These are phyloP conservation scores for Arxiozyma slooffiae DNA, from an alignment of 1,139 yeast genomes.

Conservation along the genomic window DNA sequence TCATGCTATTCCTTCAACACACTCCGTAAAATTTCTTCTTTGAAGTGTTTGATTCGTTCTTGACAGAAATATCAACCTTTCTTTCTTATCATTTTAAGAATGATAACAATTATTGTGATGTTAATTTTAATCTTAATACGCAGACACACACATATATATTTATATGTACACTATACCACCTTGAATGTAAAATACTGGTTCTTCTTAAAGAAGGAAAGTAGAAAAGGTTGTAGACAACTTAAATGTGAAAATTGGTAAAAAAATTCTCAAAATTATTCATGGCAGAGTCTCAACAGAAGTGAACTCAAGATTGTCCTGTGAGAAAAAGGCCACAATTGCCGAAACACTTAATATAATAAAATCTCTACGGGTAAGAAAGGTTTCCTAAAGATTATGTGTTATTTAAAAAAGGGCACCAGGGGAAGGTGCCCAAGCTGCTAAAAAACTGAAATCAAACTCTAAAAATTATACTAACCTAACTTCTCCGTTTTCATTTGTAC, in stretches of 20 bases:
- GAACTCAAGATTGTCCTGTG: slow-evolving; percentile 92
- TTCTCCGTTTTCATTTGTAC: slow-evolving; percentile 83
- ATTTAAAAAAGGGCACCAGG: slow-evolving; percentile 96
- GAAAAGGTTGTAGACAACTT: slow-evolving; percentile 77
- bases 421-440: slow-evolving; percentile 99
- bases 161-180: too few relatives aligned
- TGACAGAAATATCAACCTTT: background rate
- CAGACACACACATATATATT: slow-evolving; percentile 2
- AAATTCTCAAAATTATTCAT: slow-evolving; percentile 86
- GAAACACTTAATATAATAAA: slow-evolving; percentile 84
- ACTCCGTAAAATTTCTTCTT: background rate
- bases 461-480: slow-evolving; percentile 93
- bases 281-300: slow-evolving; percentile 99
- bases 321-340: slow-evolving; percentile 82
- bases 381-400: slow-evolving; percentile 79
- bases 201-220: slow-evolving; percentile 52
- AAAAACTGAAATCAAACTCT: slow-evolving; percentile 81
- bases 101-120: background rate
- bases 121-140: too few relatives aligned
- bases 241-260: slow-evolving; percentile 90
- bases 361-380: slow-evolving; percentile 72
- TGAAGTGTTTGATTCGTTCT: background rate
- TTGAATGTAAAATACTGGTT: slow-evolving; percentile 45
- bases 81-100: background rate
- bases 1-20: background rate